phyloP scores from a whole-genome alignment of 306 rosid species.

The Quercus aquifolioides region DNA sequence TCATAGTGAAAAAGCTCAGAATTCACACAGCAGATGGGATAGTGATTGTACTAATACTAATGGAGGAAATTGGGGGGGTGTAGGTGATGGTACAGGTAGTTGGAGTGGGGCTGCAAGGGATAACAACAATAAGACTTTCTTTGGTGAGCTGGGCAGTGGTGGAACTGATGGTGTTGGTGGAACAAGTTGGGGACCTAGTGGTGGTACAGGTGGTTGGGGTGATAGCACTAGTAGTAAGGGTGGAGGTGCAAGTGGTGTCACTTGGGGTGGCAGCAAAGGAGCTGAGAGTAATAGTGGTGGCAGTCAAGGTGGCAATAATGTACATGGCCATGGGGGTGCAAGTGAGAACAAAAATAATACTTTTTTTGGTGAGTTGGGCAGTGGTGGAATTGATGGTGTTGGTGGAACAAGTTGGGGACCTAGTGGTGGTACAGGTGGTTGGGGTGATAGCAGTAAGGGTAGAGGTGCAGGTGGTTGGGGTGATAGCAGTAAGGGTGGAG shows the following conservation, averaged over 20 bases:
- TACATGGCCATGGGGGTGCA: too few relatives aligned
- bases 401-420: neutral
- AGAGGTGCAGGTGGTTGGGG: neutral
- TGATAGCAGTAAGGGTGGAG: neutral
- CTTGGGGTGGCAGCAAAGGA: neutral
- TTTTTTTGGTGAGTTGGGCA: neutral
- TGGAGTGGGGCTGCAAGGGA: neutral
- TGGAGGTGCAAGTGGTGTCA: too few relatives aligned
- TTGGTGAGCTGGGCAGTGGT: neutral
- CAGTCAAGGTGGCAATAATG: too few relatives aligned
- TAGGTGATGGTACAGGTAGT: neutral
- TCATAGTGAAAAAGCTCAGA: neutral
- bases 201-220: neutral
- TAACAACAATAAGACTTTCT: neutral
- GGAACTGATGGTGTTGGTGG: neutral
- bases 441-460: neutral
- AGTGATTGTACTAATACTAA: neutral
- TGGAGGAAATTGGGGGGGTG: neutral
- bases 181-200: neutral
- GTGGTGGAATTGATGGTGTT: neutral
- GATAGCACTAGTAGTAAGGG: neutral
- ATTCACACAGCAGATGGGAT: neutral
- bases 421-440: constrained; percentile 4
- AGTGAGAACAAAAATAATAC: neutral
- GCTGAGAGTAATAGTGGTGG: too few relatives aligned